Evolutionary conservation across 2,329 filamentous ascomycete species (phyloP).

Genomic region (Ciborinia camelliae): DNA sequence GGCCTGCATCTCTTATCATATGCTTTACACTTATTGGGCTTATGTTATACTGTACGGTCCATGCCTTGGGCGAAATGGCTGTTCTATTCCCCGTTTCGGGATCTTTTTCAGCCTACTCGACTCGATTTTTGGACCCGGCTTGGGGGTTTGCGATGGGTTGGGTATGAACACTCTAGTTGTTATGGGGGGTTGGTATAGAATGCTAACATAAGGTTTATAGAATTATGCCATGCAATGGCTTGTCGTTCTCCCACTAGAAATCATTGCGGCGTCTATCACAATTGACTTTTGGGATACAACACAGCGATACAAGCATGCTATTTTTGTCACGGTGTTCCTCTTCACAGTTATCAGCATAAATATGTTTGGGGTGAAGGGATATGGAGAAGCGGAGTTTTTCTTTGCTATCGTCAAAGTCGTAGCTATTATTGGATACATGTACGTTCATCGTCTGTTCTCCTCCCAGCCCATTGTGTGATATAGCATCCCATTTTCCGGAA

Average conservation of each 20-base stretch:
- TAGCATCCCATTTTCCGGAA: background rate
- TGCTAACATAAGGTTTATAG: slow-evolving; percentile 21
- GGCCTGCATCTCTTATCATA: slow-evolving; percentile 73
- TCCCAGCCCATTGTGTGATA: background rate
- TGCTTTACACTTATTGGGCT: slow-evolving; percentile 75
- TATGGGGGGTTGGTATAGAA: background rate
- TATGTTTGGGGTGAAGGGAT: slow-evolving; percentile 81
- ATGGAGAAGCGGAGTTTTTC: slow-evolving; percentile 85
- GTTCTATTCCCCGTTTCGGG: slow-evolving; percentile 88
- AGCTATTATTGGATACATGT: slow-evolving; percentile 87
- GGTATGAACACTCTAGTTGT: slow-evolving; percentile 38
- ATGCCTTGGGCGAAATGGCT: slow-evolving; percentile 87
- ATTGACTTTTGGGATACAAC: slow-evolving; percentile 72
- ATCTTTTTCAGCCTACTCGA: slow-evolving; percentile 89
- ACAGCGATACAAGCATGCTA: slow-evolving; percentile 56
- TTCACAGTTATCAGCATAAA: slow-evolving; percentile 75
- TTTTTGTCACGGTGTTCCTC: slow-evolving; percentile 82
- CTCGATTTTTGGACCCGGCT: slow-evolving; percentile 85
- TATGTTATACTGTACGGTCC: slow-evolving; percentile 90
- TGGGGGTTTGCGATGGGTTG: slow-evolving; percentile 96
- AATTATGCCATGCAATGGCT: slow-evolving; percentile 89
- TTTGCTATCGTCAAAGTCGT: slow-evolving; percentile 84
- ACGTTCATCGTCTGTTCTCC: slow-evolving; percentile 38
- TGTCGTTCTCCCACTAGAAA: slow-evolving; percentile 76
- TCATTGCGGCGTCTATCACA: slow-evolving; percentile 82